These are phyloP conservation scores for Acidomyces sp. DNA, from an alignment of 495 filamentous ascomycete species.

Conservation along the genomic window DNA sequence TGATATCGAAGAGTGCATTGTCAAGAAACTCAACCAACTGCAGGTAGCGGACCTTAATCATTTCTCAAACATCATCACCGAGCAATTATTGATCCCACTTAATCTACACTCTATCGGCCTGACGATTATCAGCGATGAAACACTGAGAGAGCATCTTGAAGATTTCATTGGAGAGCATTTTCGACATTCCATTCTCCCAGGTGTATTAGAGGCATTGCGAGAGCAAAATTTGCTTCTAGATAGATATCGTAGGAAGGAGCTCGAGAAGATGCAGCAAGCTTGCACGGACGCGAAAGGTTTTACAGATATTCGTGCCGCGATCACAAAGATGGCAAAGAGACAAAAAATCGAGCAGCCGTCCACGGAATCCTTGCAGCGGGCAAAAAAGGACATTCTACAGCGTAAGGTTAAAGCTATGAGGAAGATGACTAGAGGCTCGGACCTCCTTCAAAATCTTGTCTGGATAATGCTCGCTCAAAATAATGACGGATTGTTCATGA, in stretches of 20 bases:
- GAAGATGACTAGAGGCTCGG: conserved; percentile 10
- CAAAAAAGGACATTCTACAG: conserved; percentile 1
- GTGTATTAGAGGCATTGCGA: not conserved
- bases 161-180: conserved; percentile 14
- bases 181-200: conserved; percentile 4
- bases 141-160: conserved; percentile 8
- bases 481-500: conserved; percentile 13
- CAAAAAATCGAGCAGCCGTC: conserved; percentile 7
- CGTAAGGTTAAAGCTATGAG: conserved; percentile 1
- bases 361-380: not conserved
- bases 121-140: conserved; percentile 2
- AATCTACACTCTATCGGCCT: conserved; percentile 8
- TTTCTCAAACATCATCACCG: not conserved
- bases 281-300: conserved; percentile 5
- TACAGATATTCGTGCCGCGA: not conserved
- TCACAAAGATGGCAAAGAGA: conserved; percentile 5
- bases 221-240: conserved; percentile 2
- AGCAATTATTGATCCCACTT: conserved; percentile 5
- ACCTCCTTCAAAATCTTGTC: conserved; percentile 15
- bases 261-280: conserved; percentile 9
- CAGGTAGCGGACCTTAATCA: not conserved
- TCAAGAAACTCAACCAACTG: not conserved
- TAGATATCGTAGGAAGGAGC: conserved; percentile 3
- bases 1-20: conserved; percentile 1
- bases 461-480: conserved; percentile 13